These are phyloP conservation scores for Vaccinium darrowii DNA, from an alignment of 148 eudicot genomes.

Conservation along the genomic window DNA sequence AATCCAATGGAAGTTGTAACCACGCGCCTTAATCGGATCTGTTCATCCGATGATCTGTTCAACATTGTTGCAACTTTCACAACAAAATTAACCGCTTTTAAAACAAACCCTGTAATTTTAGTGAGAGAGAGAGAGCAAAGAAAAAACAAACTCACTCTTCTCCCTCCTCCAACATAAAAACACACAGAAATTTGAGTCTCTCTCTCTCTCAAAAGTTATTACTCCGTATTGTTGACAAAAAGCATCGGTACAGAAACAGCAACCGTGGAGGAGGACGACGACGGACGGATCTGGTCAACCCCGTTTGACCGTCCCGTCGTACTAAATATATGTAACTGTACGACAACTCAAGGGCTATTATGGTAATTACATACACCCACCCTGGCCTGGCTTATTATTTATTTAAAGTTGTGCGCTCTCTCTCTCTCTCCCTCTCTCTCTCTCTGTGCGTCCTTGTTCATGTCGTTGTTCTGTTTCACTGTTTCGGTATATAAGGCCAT, in stretches of 20 bases:
- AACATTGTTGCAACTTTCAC: not conserved
- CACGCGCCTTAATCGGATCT: not conserved
- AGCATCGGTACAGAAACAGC: not conserved
- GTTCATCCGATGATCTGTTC: not conserved
- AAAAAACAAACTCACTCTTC: not conserved
- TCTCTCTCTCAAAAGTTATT: not conserved
- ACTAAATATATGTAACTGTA: not conserved
- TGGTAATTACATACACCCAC: slow-evolving; percentile 9
- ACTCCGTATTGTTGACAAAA: no score
- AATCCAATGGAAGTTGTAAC: not conserved
- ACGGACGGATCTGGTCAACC: slow-evolving; percentile 45
- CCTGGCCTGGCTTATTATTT: slow-evolving; percentile 16
- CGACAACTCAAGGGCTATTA: slow-evolving; percentile 5
- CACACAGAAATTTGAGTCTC: not conserved
- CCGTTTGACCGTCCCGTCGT: slow-evolving; percentile 36
- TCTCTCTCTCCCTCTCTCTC: slow-evolving; percentile 6
- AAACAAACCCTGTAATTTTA: not conserved
- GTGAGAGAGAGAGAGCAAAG: not conserved
- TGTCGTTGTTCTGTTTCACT: not conserved
- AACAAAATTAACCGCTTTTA: not conserved
- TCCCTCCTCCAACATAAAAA: not conserved
- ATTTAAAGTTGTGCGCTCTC: not conserved
- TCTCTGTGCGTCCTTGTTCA: slow-evolving; percentile 11
- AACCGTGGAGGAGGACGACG: not conserved
- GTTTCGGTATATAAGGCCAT: not conserved